Evolutionary conservation across 129 eudicot species (phyloP), one percentile per base, ranked within the genome.

Genomic region (Escallonia herrerae): DNA sequence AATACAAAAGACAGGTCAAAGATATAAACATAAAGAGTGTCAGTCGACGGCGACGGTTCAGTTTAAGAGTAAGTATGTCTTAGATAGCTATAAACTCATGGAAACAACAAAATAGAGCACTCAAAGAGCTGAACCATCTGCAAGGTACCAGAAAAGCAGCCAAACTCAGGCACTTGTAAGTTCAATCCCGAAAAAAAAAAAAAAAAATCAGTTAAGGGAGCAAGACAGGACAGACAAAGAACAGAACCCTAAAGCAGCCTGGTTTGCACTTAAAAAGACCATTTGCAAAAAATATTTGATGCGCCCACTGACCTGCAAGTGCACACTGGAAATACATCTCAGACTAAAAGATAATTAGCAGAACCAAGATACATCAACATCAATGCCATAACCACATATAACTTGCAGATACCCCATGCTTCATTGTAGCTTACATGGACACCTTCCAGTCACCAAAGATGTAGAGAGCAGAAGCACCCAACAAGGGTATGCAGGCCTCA

Each of bases 361-460:
- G 49, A 66, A 53, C 9, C n/a, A 66, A 15, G 15, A 63, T 47
- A 45, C 9, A 47, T 10, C 10, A 14, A 7, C 41, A 41, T 38
- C 5, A 55, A 66, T 43, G 5, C 43, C 5, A 70, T 42, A 33
- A 40, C 42, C 56, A 33, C 14, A 43, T 63, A 22, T 53, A 49
- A 50, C 64, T 66, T 62, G 60, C 58, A 74, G 52, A 14, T 50
- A 38, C 52, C 59, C 64, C 57, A 52, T 45, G 62, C 44, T 44
- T 56, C 63, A 64, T 13, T 12, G 40, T 52, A 59, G 62, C 47
- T 38, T 15, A 62, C 69, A 60, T 56, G n/a, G 12, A 71, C 48
- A 62, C 64, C 77, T 42, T 66, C 67, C 58, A 33, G 74, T 72
- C 69, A 60, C 64, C 69, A 66, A 22, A 22, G 71, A 77, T 40